A percentile compares a stretch with the other conserved stretches of the same genome.
These are phyloP conservation scores for Gaeumannomyces tritici DNA, from an alignment of 2,329 filamentous ascomycete genomes.

Conservation along the genomic window DNA sequence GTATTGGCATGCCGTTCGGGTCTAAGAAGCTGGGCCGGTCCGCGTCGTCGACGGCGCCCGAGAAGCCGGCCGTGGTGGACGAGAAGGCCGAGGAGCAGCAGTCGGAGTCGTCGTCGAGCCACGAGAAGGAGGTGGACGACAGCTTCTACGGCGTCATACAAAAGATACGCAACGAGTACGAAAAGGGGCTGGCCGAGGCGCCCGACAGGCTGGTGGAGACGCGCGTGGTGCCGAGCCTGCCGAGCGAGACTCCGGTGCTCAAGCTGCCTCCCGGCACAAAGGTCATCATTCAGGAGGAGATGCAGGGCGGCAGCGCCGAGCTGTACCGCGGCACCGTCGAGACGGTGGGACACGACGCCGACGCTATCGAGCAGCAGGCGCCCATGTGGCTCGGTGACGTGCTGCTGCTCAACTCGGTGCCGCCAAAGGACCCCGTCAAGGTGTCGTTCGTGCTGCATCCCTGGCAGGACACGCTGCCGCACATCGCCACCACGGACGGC, in stretches of 20 bases:
- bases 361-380: constrained; percentile 74
- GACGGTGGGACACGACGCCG: constrained; percentile 64
- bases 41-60: constrained; percentile 52
- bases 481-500: constrained; percentile 64
- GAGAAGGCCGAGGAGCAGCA: constrained; percentile 66
- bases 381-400: constrained; percentile 91
- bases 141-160: constrained; percentile 65
- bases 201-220: constrained; percentile 49
- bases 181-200: constrained; percentile 50
- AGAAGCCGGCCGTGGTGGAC: constrained; percentile 64
- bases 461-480: constrained; percentile 63
- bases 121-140: constrained; percentile 67
- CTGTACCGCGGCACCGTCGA: constrained; percentile 85
- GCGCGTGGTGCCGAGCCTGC: constrained; percentile 57
- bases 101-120: constrained; percentile 50
- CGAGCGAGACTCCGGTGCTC: constrained; percentile 66
- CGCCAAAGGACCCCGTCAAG: constrained; percentile 86
- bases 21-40: constrained; percentile 76
- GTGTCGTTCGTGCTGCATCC: constrained; percentile 90
- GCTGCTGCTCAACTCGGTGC: constrained; percentile 71
- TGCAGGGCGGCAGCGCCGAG: constrained; percentile 63
- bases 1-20: constrained; percentile 65
- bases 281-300: constrained; percentile 62
- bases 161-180: constrained; percentile 63
- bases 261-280: constrained; percentile 57